Evolutionary conservation across 257 asterid species (phyloP).

Genomic region (Dorcoceras hygrometricum): DNA sequence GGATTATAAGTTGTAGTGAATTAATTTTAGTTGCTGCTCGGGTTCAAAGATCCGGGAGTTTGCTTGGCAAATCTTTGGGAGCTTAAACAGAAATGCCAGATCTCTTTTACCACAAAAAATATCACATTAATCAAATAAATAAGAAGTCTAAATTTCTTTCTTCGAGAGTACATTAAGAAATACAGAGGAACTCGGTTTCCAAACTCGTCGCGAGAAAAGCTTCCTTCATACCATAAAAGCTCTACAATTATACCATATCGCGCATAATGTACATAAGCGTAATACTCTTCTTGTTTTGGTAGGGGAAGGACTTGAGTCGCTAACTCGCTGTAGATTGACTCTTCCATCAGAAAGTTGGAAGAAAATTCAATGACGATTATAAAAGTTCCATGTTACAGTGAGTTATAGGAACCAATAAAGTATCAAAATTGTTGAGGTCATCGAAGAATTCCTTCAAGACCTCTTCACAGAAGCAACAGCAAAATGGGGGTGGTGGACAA

Average conservation of each 20-base stretch:
- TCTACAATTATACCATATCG: background rate
- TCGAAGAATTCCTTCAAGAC: conserved; percentile 41
- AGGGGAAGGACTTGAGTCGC: background rate
- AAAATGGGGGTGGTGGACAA: conserved; percentile 83
- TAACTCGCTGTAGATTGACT: too few relatives aligned
- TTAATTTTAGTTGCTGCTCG: too few relatives aligned
- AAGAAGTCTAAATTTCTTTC: too few relatives aligned
- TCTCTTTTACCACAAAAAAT: background rate
- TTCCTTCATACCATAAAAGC: background rate
- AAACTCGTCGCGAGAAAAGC: background rate
- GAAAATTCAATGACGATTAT: conserved; percentile 15
- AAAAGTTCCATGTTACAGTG: conserved; percentile 25
- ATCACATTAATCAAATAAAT: too few relatives aligned
- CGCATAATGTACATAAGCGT: conserved; percentile 13
- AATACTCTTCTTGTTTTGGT: background rate
- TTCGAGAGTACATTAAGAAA: background rate
- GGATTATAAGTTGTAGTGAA: too few relatives aligned
- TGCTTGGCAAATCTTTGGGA: too few relatives aligned
- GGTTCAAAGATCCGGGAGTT: too few relatives aligned
- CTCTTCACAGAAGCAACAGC: conserved; percentile 92
- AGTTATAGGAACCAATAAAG: conserved; percentile 19
- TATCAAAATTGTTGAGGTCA: conserved; percentile 43
- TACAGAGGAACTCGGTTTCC: background rate
- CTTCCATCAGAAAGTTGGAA: too few relatives aligned
- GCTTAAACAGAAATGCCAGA: background rate